Base-by-base conservation (phyloP, 106 monocot genomes). In the Platanthera zijinensis region DNA sequence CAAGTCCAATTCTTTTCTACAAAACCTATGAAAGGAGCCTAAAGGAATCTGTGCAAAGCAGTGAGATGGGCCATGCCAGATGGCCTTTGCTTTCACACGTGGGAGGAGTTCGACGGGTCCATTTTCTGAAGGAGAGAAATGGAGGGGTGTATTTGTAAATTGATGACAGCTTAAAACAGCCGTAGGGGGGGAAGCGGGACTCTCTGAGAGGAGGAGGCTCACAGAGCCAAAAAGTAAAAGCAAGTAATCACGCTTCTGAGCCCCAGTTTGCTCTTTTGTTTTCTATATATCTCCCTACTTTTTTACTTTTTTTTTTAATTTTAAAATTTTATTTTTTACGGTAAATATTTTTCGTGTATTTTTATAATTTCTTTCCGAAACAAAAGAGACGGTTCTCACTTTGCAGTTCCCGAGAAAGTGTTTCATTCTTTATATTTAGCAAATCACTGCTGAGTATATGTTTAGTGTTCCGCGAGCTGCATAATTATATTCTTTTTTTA, bases 211-310 rank as follows among this genome's bases (percentile, higher is more conserved):
- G 2, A 32, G 66, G 9, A 0, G 1, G 21, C 72, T 21, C 50
- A 49, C 48, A 21, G 51, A 51, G 22, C 12, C 49, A 50, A 32
- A 72, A 72, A 72, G 72, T 10, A 72, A 72, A 72, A 72, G 72
- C 17, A 51, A 50, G 51, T 51, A 50, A 72, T 51, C 72, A 72
- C 72, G 72, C 50, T 72, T 50, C 72, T 50, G 47, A 25, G 48
- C 1, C 67, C 47, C 70, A 17, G 8, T 17, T 11, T 47, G 12
- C 48, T 48, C 30, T 67, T 17, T 61, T 32, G 6, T 67, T 17
- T 67, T 8, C 17, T 22, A 28, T 25, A 28, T 66, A 14, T 70
- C 5, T 45, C 5, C 47, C 15, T 47, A 47, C 8, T 46, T 15
- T 70, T 70, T 70, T 47, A 48, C 70, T 70, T 70, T 70, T 9